Evolutionary conservation across 208 protist genomes (phyloP).

Genomic region (Blechomonas ayalai): DNA sequence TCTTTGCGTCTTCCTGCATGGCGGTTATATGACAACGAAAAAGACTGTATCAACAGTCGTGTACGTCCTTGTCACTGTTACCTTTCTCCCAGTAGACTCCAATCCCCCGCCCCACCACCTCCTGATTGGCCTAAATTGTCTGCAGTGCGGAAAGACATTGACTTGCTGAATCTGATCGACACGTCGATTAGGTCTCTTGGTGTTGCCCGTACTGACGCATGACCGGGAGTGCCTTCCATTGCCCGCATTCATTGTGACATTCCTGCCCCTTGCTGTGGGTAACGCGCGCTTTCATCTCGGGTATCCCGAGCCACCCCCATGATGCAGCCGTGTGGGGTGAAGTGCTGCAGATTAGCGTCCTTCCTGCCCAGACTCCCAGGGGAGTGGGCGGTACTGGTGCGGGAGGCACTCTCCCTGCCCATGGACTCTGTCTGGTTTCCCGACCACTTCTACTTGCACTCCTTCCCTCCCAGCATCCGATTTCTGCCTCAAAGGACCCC

Average conservation of each 20-base stretch:
- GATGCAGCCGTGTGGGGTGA: too few relatives aligned
- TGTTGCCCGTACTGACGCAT: too few relatives aligned
- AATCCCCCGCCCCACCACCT: neutral
- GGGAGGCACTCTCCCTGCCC: constrained; percentile 24
- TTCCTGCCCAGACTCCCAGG: constrained; percentile 38
- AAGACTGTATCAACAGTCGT: too few relatives aligned
- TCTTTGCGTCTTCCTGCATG: too few relatives aligned
- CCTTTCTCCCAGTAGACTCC: neutral
- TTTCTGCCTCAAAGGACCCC: constrained; percentile 31
- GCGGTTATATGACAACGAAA: too few relatives aligned
- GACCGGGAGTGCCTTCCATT: too few relatives aligned
- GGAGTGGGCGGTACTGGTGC: constrained; percentile 50
- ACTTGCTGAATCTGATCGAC: too few relatives aligned
- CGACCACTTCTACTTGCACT: constrained; percentile 57
- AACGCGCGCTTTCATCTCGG: neutral
- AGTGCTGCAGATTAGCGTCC: too few relatives aligned
- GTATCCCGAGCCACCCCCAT: too few relatives aligned
- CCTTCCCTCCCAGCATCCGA: constrained; percentile 4
- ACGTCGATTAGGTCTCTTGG: too few relatives aligned
- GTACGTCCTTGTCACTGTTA: neutral
- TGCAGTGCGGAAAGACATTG: too few relatives aligned
- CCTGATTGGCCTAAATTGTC: neutral
- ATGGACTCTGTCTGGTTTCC: constrained; percentile 37
- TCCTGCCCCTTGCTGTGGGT: neutral
- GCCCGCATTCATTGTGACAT: too few relatives aligned